These are phyloP conservation scores for Cladobotryum protrusum DNA, from an alignment of 2,329 filamentous ascomycete genomes.

Conservation along the genomic window DNA sequence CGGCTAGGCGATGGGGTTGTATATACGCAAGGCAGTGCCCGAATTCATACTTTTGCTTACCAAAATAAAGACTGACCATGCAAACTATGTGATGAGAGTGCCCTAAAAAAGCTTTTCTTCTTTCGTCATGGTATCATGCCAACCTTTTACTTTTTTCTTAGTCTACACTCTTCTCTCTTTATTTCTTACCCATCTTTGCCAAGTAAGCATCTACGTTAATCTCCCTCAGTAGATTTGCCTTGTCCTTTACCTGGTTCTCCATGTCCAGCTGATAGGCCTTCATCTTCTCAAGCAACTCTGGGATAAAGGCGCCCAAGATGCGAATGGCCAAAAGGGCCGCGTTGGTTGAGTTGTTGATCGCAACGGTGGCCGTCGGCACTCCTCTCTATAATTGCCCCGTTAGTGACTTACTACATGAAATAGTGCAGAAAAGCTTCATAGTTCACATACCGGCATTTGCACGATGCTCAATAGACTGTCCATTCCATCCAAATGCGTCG, in stretches of 20 bases:
- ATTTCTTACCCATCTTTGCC: conserved; percentile 28
- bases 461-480: conserved; percentile 69
- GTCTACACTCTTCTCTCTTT: background rate
- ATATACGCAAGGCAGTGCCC: too few species aligned
- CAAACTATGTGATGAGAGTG: too few species aligned
- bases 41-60: too few species aligned
- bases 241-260: conserved; percentile 56
- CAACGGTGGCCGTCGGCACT: conserved; percentile 68
- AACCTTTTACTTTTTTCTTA: too few species aligned
- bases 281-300: conserved; percentile 51
- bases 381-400: conserved; percentile 43
- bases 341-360: conserved; percentile 75
- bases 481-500: conserved; percentile 63
- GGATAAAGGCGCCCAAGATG: conserved; percentile 55
- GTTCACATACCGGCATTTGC: conserved; percentile 60
- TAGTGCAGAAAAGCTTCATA: background rate
- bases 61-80: too few species aligned
- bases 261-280: conserved; percentile 56
- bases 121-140: too few species aligned
- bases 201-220: conserved; percentile 53
- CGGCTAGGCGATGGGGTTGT: too few species aligned
- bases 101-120: too few species aligned
- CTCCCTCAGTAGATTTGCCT: conserved; percentile 52
- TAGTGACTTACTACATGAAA: too few species aligned
- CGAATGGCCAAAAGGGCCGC: conserved; percentile 66